phyloP scores from a whole-genome alignment of 2,329 filamentous ascomycete species.

The Aspergillus sp. region DNA sequence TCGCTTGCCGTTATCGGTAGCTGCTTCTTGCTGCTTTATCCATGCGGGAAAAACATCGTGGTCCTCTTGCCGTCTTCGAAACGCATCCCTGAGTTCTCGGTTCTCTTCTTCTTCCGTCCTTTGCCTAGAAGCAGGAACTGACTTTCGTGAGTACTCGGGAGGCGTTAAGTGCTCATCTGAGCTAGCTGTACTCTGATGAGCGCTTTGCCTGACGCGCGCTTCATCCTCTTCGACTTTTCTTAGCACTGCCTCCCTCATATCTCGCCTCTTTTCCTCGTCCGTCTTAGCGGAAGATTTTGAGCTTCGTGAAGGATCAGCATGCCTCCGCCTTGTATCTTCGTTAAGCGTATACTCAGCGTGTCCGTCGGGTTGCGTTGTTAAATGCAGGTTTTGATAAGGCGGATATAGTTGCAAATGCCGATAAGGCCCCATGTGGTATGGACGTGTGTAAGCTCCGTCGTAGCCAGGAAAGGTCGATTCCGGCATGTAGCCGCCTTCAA shows the following conservation, averaged over 20 bases:
- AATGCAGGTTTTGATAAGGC: too few relatives aligned
- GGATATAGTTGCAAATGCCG: too few relatives aligned
- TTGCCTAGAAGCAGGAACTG: neutral
- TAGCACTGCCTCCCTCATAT: neutral
- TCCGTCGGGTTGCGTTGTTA: too few relatives aligned
- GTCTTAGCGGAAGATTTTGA: neutral
- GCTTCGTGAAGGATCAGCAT: neutral
- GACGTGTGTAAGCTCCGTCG: too few relatives aligned
- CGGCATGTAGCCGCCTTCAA: too few relatives aligned
- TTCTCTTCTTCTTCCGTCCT: neutral
- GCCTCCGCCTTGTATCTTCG: neutral
- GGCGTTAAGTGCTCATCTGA: too few relatives aligned
- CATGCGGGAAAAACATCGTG: too few relatives aligned
- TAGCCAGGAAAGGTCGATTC: too few relatives aligned
- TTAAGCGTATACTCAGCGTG: neutral
- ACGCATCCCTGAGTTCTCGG: too few relatives aligned
- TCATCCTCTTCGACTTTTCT: neutral
- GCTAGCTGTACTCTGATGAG: neutral
- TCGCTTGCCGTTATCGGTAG: neutral
- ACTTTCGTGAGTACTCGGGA: too few relatives aligned
- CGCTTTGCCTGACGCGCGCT: neutral
- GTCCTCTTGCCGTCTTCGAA: too few relatives aligned
- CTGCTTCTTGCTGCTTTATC: neutral
- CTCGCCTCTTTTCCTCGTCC: neutral
- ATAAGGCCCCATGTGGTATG: too few relatives aligned